Percentiles rank a stretch among this genome's conserved stretches.
phyloP scores from a whole-genome alignment of 164 flowering plant species.

The Tinospora cordifolia region DNA sequence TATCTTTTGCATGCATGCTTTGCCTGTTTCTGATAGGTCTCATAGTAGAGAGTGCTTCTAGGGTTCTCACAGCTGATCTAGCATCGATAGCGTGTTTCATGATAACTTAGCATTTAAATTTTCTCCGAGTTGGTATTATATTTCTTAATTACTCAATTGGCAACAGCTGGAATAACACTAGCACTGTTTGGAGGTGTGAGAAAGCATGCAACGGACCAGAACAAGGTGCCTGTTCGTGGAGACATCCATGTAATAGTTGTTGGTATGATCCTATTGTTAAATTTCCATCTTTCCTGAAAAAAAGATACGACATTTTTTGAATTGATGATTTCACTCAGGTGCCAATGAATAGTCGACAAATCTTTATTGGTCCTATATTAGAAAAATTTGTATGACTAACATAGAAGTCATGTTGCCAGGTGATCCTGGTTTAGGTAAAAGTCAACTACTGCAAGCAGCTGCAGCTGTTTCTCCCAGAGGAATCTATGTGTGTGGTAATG shows the following conservation, averaged over 20 bases:
- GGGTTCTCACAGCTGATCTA: no score
- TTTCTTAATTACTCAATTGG: slow-evolving; percentile 9
- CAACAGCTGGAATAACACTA: slow-evolving; percentile 78
- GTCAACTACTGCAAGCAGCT: slow-evolving; percentile 96
- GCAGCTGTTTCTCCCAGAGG: slow-evolving; percentile 95
- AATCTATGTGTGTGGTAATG: slow-evolving; percentile 97
- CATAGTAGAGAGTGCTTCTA: no score
- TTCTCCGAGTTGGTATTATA: neutral
- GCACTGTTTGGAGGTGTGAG: slow-evolving; percentile 90
- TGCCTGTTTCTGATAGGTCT: no score
- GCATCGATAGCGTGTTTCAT: no score
- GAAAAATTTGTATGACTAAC: slow-evolving; percentile 10
- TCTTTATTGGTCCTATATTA: neutral
- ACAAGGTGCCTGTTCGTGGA: slow-evolving; percentile 98
- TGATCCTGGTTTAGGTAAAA: slow-evolving; percentile 99
- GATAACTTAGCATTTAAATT: no score
- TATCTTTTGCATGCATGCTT: no score
- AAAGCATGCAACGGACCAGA: slow-evolving; percentile 80
- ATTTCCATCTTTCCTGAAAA: neutral
- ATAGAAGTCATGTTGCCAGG: slow-evolving; percentile 37
- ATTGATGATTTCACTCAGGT: neutral
- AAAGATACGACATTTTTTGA: neutral
- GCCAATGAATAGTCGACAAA: neutral
- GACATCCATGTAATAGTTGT: slow-evolving; percentile 92
- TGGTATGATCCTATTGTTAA: slow-evolving; percentile 38